Evolutionary conservation across 1,284 basidiomycete genomes (phyloP).

Genomic region (Dichomitus squalens): DNA sequence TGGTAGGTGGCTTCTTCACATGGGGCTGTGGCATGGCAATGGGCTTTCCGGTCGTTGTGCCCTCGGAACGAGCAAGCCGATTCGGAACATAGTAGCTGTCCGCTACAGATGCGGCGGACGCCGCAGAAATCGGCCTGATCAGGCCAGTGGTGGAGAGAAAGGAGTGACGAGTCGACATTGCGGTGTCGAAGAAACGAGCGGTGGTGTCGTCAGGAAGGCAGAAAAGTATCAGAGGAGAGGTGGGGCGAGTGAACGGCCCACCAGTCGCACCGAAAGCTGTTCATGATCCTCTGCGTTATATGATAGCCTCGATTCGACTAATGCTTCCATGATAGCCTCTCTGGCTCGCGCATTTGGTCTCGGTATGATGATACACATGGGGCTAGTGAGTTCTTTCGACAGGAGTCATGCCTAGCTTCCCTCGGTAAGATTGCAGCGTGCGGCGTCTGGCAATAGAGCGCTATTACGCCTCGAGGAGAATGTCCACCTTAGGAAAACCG

Average conservation of each 20-base stretch:
- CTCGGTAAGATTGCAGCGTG: too few relatives aligned
- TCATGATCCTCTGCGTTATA: neutral
- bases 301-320: neutral
- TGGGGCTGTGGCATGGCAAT: neutral
- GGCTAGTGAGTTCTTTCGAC: neutral
- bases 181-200: conserved; percentile 2
- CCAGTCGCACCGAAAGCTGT: neutral
- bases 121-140: conserved; percentile 24
- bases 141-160: conserved; percentile 37
- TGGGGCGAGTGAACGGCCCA: conserved; percentile 10
- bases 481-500: too few relatives aligned
- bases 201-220: neutral
- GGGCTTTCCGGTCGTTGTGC: conserved; percentile 26
- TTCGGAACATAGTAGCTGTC: conserved; percentile 7
- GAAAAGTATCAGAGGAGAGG: neutral
- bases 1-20: conserved; percentile 1
- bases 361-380: neutral
- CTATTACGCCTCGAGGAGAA: too few relatives aligned
- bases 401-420: too few relatives aligned
- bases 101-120: conserved; percentile 22
- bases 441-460: too few relatives aligned
- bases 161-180: conserved; percentile 35
- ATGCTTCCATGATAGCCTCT: neutral
- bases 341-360: neutral
- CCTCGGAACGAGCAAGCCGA: conserved; percentile 21